phyloP scores from a whole-genome alignment of 208 protist species.

The Acanthamoeba healyi region DNA sequence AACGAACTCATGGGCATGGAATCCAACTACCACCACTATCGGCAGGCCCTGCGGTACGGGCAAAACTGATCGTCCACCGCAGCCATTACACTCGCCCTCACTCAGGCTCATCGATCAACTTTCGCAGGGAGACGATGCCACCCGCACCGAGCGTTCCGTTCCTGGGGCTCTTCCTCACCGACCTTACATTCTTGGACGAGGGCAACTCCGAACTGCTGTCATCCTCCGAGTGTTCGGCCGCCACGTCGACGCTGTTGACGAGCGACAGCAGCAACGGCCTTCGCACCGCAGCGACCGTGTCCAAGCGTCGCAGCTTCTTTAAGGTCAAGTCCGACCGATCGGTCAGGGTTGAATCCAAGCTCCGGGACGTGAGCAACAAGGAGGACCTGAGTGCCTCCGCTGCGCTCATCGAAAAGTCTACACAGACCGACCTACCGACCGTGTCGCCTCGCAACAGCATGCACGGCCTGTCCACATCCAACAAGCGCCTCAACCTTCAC shows the following conservation, averaged over 20 bases:
- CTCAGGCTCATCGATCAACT: background rate
- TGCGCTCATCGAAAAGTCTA: background rate
- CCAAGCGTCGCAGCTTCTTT: constrained; percentile 14
- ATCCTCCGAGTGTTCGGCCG: background rate
- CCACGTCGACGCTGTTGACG: background rate
- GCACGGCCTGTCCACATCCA: background rate
- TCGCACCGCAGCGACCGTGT: background rate
- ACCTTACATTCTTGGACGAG: constrained; percentile 63
- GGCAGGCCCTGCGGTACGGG: background rate
- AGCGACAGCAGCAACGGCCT: background rate
- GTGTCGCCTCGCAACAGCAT: background rate
- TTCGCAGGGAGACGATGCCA: background rate
- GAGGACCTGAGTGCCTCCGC: background rate
- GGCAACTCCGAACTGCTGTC: constrained; percentile 39
- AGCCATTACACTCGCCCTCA: no score
- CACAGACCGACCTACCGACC: background rate
- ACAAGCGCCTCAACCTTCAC: background rate
- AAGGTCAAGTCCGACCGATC: constrained; percentile 35
- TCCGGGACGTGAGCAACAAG: background rate
- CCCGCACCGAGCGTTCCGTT: constrained; percentile 39
- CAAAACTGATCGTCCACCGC: background rate
- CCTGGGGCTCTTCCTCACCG: constrained; percentile 54
- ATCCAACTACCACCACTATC: constrained; percentile 41
- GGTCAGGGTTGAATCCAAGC: background rate
- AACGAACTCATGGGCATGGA: constrained; percentile 55